Base-by-base conservation (phyloP, 1,139 yeast genomes). In the Torulaspora globosa region DNA sequence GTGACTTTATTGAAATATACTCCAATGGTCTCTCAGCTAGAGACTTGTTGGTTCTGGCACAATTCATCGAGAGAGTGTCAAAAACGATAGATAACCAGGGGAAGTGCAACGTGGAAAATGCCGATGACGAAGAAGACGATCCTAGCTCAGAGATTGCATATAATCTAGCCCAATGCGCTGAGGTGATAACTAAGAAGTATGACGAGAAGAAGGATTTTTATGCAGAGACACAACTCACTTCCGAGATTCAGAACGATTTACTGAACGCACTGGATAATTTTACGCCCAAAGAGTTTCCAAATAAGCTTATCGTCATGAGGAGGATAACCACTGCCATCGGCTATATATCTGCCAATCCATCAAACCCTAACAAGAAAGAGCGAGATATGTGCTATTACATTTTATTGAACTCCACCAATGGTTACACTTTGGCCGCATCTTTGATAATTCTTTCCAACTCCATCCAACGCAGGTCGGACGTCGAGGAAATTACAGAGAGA, bases 271-370 rank as follows among this genome's bases (percentile, higher is more conserved):
- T 63, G 11, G 53, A 54, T 2, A 36, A 36, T 3, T 44, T 62
- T 18, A 33, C 46, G n/a, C 30, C 34, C 1, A 59, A 57, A 30
- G 49, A 46, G 14, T 62, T 60, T 26, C 48, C 51, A 5, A 60
- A 61, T 23, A 60, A 58, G 33, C 47, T 64, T 19, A 62, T 63
- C 12, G 43, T 56, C 1, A 54, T 61, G 58, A 56, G 68, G 48
- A 49, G 65, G 26, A 24, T 61, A 3, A 50, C 53, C 3, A 48
- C 60, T 2, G 39, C 52, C 6, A 35, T 57, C 29, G 66, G 65
- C n/a, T 45, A 55, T 21, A 51, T 62, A 9, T 61, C 66, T 2
- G 55, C 64, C 7, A 55, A 55, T 29, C 38, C 26, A 14, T 41
- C 57, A 1, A 50, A 50, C 33, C 29, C 55, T 2, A 62, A 62